phyloP scores from a whole-genome alignment of 2,329 filamentous ascomycete species.

The Pseudocercospora crystallina region DNA sequence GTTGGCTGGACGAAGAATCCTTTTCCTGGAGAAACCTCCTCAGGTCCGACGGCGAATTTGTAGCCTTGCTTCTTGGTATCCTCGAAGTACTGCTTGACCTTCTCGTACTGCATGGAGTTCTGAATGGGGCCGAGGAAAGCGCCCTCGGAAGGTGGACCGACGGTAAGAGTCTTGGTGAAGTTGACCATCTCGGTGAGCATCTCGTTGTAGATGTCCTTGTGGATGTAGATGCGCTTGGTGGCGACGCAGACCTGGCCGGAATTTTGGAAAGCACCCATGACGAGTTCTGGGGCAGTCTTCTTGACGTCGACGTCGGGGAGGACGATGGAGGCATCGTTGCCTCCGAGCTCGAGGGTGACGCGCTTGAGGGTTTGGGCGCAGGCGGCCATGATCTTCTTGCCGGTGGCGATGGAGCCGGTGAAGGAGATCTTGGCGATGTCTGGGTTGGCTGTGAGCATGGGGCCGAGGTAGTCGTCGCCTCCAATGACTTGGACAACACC shows the following conservation, averaged over 20 bases:
- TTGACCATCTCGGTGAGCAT: conserved; percentile 51
- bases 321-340: conserved; percentile 63
- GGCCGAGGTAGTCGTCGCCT: conserved; percentile 61
- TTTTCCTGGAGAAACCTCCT: conserved; percentile 46
- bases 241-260: conserved; percentile 58
- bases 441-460: conserved; percentile 59
- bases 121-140: conserved; percentile 59
- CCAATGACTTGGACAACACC: conserved; percentile 63
- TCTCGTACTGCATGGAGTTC: conserved; percentile 58
- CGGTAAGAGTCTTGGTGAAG: conserved; percentile 46
- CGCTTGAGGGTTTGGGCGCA: conserved; percentile 59
- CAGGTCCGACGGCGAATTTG: conserved; percentile 56
- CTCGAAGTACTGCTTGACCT: conserved; percentile 44
- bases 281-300: conserved; percentile 50
- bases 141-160: conserved; percentile 41
- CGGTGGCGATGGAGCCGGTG: conserved; percentile 61
- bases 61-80: conserved; percentile 41
- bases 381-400: conserved; percentile 61
- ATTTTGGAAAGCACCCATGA: conserved; percentile 57
- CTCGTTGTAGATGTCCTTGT: conserved; percentile 52
- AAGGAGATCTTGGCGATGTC: conserved; percentile 64
- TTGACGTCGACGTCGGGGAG: conserved; percentile 58
- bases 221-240: conserved; percentile 58
- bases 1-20: conserved; percentile 45
- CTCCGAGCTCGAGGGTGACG: conserved; percentile 61